These are phyloP conservation scores for Rhizoctonia solani DNA, from an alignment of 1,284 basidiomycete species.

Conservation along the genomic window DNA sequence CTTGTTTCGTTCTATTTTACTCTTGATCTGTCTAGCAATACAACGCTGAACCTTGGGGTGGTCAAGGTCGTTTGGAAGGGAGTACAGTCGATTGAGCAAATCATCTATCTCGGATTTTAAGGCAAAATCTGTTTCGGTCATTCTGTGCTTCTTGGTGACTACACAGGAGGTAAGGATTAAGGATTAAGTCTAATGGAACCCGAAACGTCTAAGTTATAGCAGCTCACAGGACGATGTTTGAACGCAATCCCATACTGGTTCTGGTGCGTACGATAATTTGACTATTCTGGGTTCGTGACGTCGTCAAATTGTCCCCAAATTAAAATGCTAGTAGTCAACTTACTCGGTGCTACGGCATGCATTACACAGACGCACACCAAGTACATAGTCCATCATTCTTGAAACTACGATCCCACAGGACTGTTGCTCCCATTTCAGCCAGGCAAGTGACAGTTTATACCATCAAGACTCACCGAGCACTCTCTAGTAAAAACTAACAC, in stretches of 20 bases:
- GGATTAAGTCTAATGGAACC: no score
- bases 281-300: no score
- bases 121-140: slow-evolving; percentile 3
- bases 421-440: neutral
- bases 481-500: slow-evolving; percentile 24
- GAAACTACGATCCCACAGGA: slow-evolving; percentile 16
- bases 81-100: neutral
- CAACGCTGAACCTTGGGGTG: slow-evolving; percentile 9
- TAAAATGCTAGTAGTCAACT: no score
- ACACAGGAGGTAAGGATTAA: neutral
- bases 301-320: no score
- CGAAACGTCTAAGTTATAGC: no score
- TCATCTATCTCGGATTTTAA: slow-evolving; percentile 15
- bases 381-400: slow-evolving; percentile 14
- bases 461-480: slow-evolving; percentile 14
- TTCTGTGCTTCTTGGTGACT: slow-evolving; percentile 23
- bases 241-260: no score
- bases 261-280: no score
- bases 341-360: slow-evolving; percentile 20
- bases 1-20: neutral
- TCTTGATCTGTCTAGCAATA: neutral
- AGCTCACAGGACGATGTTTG: no score
- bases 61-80: neutral
- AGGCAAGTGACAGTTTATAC: neutral
- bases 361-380: slow-evolving; percentile 32